phyloP scores from a whole-genome alignment of 129 eudicot genomes.

The Cynara cardunculus region DNA sequence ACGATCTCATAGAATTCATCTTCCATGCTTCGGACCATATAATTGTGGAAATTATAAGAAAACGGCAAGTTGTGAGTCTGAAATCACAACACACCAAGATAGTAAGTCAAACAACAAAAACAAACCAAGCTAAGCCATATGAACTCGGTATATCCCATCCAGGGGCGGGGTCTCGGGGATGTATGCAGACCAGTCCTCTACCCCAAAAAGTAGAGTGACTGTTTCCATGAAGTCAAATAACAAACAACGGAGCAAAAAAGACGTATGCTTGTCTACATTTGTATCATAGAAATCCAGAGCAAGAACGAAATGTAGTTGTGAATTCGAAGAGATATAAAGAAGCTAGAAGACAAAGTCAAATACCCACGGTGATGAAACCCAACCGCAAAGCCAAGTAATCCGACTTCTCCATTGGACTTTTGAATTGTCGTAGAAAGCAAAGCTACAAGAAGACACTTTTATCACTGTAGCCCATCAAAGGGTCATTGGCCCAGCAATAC shows the following conservation, averaged over 20 bases:
- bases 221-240: neutral
- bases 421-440: slow-evolving; percentile 88
- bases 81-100: slow-evolving; percentile 15
- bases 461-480: too few species aligned
- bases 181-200: neutral
- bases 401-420: slow-evolving; percentile 68
- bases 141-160: neutral
- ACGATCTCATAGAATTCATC: slow-evolving; percentile 92
- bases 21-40: slow-evolving; percentile 99
- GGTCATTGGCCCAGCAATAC: too few species aligned
- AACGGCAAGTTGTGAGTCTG: slow-evolving; percentile 90
- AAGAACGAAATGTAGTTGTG: neutral
- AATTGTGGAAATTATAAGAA: slow-evolving; percentile 89
- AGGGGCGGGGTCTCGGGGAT: neutral
- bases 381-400: slow-evolving; percentile 87
- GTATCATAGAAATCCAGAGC: neutral
- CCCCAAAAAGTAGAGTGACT: neutral
- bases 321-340: slow-evolving; percentile 3
- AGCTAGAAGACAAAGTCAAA: slow-evolving; percentile 27
- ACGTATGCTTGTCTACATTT: neutral
- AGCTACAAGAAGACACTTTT: slow-evolving; percentile 50
- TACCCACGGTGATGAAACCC: slow-evolving; percentile 96
- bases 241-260: neutral
- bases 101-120: neutral
- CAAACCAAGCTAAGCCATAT: neutral